Base-by-base conservation (phyloP, 139 green algal species). In the Klebsormidium nitens region DNA sequence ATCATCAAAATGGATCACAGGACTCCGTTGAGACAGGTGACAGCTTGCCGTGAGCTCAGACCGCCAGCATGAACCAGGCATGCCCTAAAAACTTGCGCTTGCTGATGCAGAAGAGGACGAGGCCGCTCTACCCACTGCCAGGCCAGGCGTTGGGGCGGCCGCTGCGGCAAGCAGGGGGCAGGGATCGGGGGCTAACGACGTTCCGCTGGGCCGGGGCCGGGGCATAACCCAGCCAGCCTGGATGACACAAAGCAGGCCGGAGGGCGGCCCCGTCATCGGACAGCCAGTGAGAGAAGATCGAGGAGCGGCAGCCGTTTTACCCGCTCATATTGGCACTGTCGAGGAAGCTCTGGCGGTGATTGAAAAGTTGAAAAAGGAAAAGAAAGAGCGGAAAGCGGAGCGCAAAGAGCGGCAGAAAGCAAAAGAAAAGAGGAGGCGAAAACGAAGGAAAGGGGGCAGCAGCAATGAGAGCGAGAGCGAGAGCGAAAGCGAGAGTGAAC, bases 91-190 rank as follows among this genome's bases (percentile, higher is more conserved):
- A n/a, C n/a, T n/a, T n/a, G n/a, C n/a, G n/a, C n/a, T n/a, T n/a
- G n/a, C n/a, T n/a, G n/a, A n/a, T n/a, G n/a, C n/a, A n/a, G n/a
- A 75, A 8, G 56, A 68, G 5, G 67, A 68, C 2, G 55, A 50
- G 14, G 44, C 44, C 44, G 14, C 14, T 14, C 44, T 52, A 48
- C 14, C 23, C 17, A n/a, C 17, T 19, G 59, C 3, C 2, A 32
- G 35, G 34, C 23, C 1, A 17, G 28, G 59, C 2, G 35, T 17
- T 47, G 32, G 14, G 59, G 32, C 23, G 31, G 59, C 14, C 35
- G 8, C 19, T n/a, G 23, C 49, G 23, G 49, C 49, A 6, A 14
- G 11, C 26, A 31, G 59, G 59, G 48, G 59, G 35, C 32, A 26
- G 46, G 59, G 56, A 31, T 17, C n/a, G 37, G 56, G 31, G 28